phyloP scores from a whole-genome alignment of 2,329 filamentous ascomycete genomes.

The Grosmannia huntii region DNA sequence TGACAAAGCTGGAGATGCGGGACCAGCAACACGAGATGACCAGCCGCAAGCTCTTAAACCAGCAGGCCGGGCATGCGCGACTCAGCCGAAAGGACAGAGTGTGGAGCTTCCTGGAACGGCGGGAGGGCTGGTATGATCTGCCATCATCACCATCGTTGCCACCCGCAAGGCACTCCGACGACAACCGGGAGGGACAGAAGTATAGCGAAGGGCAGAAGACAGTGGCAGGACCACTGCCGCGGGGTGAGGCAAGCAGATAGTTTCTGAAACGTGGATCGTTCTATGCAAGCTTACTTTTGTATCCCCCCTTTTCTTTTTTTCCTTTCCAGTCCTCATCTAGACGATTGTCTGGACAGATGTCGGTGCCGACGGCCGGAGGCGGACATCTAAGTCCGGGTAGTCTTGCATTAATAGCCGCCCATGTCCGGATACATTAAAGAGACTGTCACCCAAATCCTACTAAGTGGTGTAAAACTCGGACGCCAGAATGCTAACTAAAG shows the following conservation, averaged over 20 bases:
- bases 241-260: too few relatives aligned
- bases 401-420: neutral
- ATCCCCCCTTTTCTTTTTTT: too few relatives aligned
- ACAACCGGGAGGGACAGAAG: neutral
- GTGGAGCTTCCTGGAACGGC: conserved; percentile 61
- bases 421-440: too few relatives aligned
- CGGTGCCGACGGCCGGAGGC: neutral
- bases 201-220: neutral
- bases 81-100: conserved; percentile 54
- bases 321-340: too few relatives aligned
- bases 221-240: neutral
- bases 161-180: neutral
- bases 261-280: too few relatives aligned
- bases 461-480: too few relatives aligned
- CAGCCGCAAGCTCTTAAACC: conserved; percentile 42
- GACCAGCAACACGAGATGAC: conserved; percentile 55
- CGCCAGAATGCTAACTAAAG: too few relatives aligned
- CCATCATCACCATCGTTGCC: neutral
- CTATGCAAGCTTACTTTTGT: too few relatives aligned
- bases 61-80: conserved; percentile 38
- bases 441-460: too few relatives aligned
- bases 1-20: conserved; percentile 52
- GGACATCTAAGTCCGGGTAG: neutral
- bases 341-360: too few relatives aligned
- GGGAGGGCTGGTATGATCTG: conserved; percentile 35